A percentile compares a stretch with the other conserved stretches of the same genome.
These are phyloP conservation scores for Pyrenopolyporus hunteri DNA, from an alignment of 495 filamentous ascomycete species.

Conservation along the genomic window DNA sequence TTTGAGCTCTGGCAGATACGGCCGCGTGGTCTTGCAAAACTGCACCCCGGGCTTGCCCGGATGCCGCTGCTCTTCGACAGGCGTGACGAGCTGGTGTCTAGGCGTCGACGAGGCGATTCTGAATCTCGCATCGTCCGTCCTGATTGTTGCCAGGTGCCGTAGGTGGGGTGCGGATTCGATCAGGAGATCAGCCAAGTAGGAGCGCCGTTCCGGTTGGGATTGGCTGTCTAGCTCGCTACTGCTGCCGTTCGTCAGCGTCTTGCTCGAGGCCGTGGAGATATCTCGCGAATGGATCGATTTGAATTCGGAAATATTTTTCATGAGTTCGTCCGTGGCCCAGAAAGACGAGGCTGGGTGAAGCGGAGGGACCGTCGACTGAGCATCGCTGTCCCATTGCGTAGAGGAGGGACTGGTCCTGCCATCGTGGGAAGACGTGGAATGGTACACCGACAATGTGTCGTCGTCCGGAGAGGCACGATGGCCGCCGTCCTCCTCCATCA, in stretches of 20 bases:
- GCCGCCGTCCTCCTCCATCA: slow-evolving; percentile 31
- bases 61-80: slow-evolving; percentile 44
- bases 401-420: slow-evolving; percentile 20
- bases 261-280: slow-evolving; percentile 22
- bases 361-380: slow-evolving; percentile 2
- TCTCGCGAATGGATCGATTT: slow-evolving; percentile 16
- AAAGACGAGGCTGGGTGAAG: slow-evolving; percentile 11
- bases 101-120: slow-evolving; percentile 6
- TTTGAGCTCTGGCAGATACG: slow-evolving; percentile 9
- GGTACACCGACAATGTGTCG: slow-evolving; percentile 16
- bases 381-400: slow-evolving; percentile 17
- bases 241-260: slow-evolving; percentile 14
- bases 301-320: slow-evolving; percentile 9
- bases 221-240: slow-evolving; percentile 18
- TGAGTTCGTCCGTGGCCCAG: slow-evolving; percentile 29
- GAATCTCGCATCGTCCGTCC: slow-evolving; percentile 5
- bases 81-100: slow-evolving; percentile 10
- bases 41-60: slow-evolving; percentile 36
- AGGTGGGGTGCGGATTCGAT: slow-evolving; percentile 34
- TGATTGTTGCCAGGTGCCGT: slow-evolving; percentile 20
- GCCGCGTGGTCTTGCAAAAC: slow-evolving; percentile 10
- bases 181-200: slow-evolving; percentile 29
- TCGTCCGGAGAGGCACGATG: slow-evolving; percentile 29
- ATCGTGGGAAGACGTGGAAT: slow-evolving; percentile 19
- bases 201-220: slow-evolving; percentile 5